These are phyloP conservation scores for Boletellus ananiceps DNA, from an alignment of 768 basidiomycete species.

Conservation along the genomic window DNA sequence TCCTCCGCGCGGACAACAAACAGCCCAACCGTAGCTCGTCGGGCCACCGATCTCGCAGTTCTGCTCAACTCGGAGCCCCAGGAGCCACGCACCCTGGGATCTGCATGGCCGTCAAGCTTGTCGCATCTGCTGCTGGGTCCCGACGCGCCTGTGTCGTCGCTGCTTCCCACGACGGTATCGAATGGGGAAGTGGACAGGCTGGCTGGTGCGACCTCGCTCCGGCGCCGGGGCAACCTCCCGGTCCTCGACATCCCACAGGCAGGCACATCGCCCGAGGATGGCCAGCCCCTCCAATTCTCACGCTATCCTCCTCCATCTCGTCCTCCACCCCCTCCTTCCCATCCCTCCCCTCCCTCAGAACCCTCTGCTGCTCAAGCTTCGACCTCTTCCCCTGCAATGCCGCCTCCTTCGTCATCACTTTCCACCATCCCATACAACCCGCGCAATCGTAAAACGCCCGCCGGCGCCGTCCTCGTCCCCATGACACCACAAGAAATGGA, in stretches of 20 bases:
- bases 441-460: slow-evolving; percentile 52
- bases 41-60: slow-evolving; percentile 74
- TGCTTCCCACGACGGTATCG: not conserved
- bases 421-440: slow-evolving; percentile 62
- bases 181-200: slow-evolving; percentile 28
- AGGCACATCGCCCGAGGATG: slow-evolving; percentile 18
- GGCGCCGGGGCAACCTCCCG: slow-evolving; percentile 29
- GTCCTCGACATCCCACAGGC: slow-evolving; percentile 32
- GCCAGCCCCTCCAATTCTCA: slow-evolving; percentile 22
- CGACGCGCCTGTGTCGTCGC: slow-evolving; percentile 24
- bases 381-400: slow-evolving; percentile 32
- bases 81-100: slow-evolving; percentile 33
- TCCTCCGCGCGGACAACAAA: slow-evolving; percentile 31
- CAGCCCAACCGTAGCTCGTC: slow-evolving; percentile 49
- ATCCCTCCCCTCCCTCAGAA: slow-evolving; percentile 36
- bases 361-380: slow-evolving; percentile 23
- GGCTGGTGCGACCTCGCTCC: slow-evolving; percentile 22
- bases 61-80: slow-evolving; percentile 64
- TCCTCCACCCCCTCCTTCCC: slow-evolving; percentile 27
- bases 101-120: slow-evolving; percentile 41
- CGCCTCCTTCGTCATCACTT: slow-evolving; percentile 19
- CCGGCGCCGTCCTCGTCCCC: slow-evolving; percentile 59
- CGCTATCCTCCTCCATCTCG: slow-evolving; percentile 23
- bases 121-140: slow-evolving; percentile 36
- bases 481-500: slow-evolving; percentile 61